phyloP scores from a whole-genome alignment of 140 eudicot species.

The Erigeron philadelphicus region DNA sequence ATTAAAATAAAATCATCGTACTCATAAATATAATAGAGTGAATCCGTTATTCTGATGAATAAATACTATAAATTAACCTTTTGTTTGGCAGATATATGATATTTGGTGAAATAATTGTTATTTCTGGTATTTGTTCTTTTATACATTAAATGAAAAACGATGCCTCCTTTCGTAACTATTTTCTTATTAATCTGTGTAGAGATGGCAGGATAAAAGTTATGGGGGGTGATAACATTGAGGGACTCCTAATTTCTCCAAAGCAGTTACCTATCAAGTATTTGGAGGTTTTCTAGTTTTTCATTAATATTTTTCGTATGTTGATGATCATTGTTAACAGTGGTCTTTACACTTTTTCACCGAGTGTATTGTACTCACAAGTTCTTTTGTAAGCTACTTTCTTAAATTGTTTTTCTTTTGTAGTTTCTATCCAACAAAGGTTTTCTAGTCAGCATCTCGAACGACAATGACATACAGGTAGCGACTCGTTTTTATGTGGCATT shows the following conservation, averaged over 20 bases:
- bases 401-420: constrained; percentile 40
- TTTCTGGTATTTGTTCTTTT: constrained; percentile 1
- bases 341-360: neutral
- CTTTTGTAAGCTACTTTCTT: neutral
- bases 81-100: neutral
- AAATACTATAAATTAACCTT: neutral
- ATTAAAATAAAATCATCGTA: neutral
- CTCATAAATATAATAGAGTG: neutral
- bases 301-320: too few relatives aligned
- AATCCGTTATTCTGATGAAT: neutral
- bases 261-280: constrained; percentile 71
- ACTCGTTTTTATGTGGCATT: constrained; percentile 5
- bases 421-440: constrained; percentile 82
- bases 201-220: constrained; percentile 96
- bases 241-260: constrained; percentile 70
- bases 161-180: neutral
- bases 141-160: constrained; percentile 2
- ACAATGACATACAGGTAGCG: constrained; percentile 71
- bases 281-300: constrained; percentile 52
- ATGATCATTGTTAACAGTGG: neutral
- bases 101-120: neutral
- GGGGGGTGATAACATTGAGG: constrained; percentile 92
- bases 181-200: constrained; percentile 33
- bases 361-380: neutral
- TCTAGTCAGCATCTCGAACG: constrained; percentile 69